phyloP scores from a whole-genome alignment of 2,329 filamentous ascomycete species.

The Macrophomina pseudophaseolina region DNA sequence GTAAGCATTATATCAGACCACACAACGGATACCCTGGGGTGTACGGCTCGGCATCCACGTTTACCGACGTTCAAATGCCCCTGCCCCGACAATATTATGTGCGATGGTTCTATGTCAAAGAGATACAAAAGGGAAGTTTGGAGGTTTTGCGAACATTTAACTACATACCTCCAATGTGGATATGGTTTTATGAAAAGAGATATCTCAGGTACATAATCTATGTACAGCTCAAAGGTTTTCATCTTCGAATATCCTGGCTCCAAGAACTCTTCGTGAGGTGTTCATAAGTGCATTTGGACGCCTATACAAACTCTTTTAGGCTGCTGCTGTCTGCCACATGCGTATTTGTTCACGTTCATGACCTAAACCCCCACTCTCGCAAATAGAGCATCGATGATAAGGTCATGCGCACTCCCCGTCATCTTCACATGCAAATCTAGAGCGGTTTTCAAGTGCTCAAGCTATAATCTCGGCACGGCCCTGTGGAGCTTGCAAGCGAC shows the following conservation, averaged over 20 bases:
- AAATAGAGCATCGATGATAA: not conserved
- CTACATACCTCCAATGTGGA: not conserved
- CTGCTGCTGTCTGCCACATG: no score
- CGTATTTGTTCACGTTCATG: not conserved
- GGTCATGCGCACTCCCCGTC: not conserved
- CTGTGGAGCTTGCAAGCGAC: not conserved
- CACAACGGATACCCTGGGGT: not conserved
- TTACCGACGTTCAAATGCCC: not conserved
- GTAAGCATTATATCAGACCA: conserved; percentile 19
- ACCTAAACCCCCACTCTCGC: not conserved
- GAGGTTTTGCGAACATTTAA: not conserved
- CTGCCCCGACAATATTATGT: not conserved
- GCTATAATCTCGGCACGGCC: not conserved
- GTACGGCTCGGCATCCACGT: not conserved
- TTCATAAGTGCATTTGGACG: no score
- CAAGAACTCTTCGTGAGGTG: no score
- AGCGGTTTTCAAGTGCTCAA: not conserved
- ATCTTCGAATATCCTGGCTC: not conserved
- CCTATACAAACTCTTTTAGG: no score
- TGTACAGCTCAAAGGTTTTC: not conserved
- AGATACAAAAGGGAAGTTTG: not conserved
- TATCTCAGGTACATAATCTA: conserved; percentile 7
- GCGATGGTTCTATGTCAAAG: not conserved
- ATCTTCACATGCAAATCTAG: conserved; percentile 12
- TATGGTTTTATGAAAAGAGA: not conserved